Conservation (phyloP, 2,329 filamentous ascomycete species). For the Penicillium sp. region DNA sequence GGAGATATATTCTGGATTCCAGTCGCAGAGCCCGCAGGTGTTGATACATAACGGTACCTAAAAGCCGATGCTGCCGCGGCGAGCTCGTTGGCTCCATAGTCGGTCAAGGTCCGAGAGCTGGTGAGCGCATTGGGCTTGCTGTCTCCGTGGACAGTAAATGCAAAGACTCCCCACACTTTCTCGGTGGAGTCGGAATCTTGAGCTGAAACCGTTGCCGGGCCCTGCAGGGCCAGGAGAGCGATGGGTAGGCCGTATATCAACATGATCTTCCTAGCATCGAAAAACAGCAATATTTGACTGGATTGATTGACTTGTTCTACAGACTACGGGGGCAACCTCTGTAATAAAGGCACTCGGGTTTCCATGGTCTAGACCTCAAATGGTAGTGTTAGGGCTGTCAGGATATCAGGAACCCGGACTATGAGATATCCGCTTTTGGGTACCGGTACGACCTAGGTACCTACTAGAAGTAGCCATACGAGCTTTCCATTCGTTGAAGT, state of each 20-base stretch:
- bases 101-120: conserved; percentile 45
- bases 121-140: conserved; percentile 48
- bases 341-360: conserved; percentile 1
- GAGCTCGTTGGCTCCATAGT: conserved; percentile 56
- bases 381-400: neutral
- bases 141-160: conserved; percentile 56
- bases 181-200: conserved; percentile 26
- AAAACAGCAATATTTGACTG: neutral
- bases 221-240: conserved; percentile 14
- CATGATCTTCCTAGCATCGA: conserved; percentile 11
- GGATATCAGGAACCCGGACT: conserved; percentile 4
- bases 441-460: neutral
- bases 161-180: conserved; percentile 50
- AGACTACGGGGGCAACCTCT: neutral
- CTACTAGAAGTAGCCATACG: neutral
- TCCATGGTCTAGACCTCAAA: conserved; percentile 16
- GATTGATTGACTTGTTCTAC: neutral
- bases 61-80: conserved; percentile 51
- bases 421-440: conserved; percentile 17
- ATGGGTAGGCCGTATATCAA: conserved; percentile 3
- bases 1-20: conserved; percentile 48
- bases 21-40: conserved; percentile 26
- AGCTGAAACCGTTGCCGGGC: conserved; percentile 20
- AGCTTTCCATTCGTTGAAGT: neutral
- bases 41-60: conserved; percentile 52